Conservation (phyloP, 805 yeast species). For the Yarrowia alimentaria region DNA sequence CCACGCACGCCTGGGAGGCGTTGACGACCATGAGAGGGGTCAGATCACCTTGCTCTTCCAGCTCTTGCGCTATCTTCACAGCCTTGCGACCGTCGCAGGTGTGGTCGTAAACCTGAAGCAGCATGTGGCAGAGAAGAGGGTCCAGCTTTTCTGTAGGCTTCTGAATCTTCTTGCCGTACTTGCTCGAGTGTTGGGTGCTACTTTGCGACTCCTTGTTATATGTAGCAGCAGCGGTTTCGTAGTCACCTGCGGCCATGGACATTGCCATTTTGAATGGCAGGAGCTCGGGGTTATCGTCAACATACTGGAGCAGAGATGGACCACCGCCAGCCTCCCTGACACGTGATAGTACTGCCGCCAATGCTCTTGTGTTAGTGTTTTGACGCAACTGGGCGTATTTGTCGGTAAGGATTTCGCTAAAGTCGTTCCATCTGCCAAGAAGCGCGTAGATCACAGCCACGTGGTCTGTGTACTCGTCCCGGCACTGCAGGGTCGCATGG, state of each 20-base stretch:
- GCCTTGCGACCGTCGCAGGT: background rate
- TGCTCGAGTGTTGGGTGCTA: background rate
- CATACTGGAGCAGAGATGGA: background rate
- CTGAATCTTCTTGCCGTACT: conserved; percentile 2
- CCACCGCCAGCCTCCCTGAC: conserved; percentile 14
- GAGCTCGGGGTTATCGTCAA: background rate
- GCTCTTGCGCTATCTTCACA: background rate
- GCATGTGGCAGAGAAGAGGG: background rate
- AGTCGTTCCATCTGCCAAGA: background rate
- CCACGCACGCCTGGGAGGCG: conserved; percentile 2
- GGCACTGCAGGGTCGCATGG: background rate
- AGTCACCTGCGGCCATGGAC: conserved; percentile 25
- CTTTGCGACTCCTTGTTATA: background rate
- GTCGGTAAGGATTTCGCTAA: background rate
- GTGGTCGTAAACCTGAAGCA: conserved; percentile 6
- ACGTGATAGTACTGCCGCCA: background rate
- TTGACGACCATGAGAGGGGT: conserved; percentile 11
- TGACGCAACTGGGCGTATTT: background rate
- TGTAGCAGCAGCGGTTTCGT: background rate
- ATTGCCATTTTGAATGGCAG: conserved; percentile 12
- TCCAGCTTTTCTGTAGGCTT: too few species aligned
- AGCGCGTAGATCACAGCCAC: conserved; percentile 10
- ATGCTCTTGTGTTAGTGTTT: conserved; percentile 7
- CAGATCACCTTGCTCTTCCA: background rate
- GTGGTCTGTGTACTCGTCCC: conserved; percentile 15